Base-by-base conservation (phyloP, 345 rosid species). In the Odontarrhena argentea region DNA sequence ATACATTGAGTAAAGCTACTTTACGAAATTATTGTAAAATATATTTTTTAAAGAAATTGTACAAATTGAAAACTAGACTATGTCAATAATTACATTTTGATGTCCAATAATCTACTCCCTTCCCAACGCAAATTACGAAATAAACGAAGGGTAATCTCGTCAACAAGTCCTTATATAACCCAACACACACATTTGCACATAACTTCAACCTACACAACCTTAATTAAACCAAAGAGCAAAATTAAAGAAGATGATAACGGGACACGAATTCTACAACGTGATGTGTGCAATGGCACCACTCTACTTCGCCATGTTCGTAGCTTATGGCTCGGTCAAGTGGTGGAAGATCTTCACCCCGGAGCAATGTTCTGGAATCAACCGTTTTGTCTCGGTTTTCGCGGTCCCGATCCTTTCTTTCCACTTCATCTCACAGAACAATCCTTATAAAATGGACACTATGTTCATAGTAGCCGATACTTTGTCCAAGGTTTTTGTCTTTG, bases 291-390 rank as follows among this genome's bases (percentile, higher is more conserved):
- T 94, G 91, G 93, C 88, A 37, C 99, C 99, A 52, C 99, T 94
- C 49, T 94, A 91, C 78, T 96, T 91, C 81, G 99, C 99, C 73
- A 94, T 94, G 99, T 78, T 85, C 60, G 68, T 91, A 30, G 97
- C 99, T 11, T 94, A 94, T 55, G 96, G 95, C 9, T 94, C 99
- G 0, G 97, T 94, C 51, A 88, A 87, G 63, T 91, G 99, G 96
- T 94, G 96, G 95, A 88, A 88, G 74, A 88, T 94, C 60, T 94
- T 94, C 84, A 78, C 91, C 8, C 89, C 93, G 0, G 86, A 84
- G n/a, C 99, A 94, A 68, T 94, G 99, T 71, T 88, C 99, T 6
- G 99, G 99, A 38, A 94, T 94, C 81, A 94, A 94, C 78, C 96
- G 99, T 22, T 94, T 94, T 52, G 99, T 94, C 43, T 96, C 99